Base-by-base conservation (phyloP, 345 rosid genomes). In the Erodium maritimum region DNA sequence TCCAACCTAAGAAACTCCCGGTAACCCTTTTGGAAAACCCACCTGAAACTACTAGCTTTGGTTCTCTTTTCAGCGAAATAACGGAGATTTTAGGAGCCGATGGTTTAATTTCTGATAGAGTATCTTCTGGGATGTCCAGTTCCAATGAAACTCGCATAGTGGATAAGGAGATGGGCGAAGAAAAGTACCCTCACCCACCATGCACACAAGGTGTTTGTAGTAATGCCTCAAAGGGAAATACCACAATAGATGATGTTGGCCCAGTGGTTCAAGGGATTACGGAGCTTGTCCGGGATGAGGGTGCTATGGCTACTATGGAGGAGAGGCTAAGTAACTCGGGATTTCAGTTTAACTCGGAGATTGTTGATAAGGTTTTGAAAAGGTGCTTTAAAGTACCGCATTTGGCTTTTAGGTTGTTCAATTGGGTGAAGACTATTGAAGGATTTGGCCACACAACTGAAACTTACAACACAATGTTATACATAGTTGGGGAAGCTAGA, bases 351-450 rank as follows among this genome's bases (percentile, higher is more conserved):
- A 83, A 82, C 8, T 68, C 79, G 3, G 80, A 77, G 37, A 65
- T 80, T 29, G 95, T 87, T 14, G 97, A 82, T 42, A 87, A 75
- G 50, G 97, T 90, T 16, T 71, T 90, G 55, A 83, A 87, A 58
- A 73, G 90, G 64, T 87, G 94, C 77, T 83, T 79, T 34, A 80
- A 85, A 71, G 85, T 81, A 73, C 91, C 97, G 19, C 87, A 79
- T 67, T 75, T 77, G 55, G 95, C 90, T 65, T 61, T 73, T 23
- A 76, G 86, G 69, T 85, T 87, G 77, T 85, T 85, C 67, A 69
- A 58, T 59, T 90, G 97, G 93, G 87, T 82, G 66, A 77, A 72
- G 67, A 56, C 62, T 19, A 80, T 72, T 61, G 74, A 80, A 59
- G 84, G 73, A 46, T 87, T 70, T 68, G 54, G 64, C 68, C 82